Evolutionary conservation across 176 grass and related monocot genomes (phyloP), one percentile per base, ranked within the genome.

Genomic region (Areca catechu): DNA sequence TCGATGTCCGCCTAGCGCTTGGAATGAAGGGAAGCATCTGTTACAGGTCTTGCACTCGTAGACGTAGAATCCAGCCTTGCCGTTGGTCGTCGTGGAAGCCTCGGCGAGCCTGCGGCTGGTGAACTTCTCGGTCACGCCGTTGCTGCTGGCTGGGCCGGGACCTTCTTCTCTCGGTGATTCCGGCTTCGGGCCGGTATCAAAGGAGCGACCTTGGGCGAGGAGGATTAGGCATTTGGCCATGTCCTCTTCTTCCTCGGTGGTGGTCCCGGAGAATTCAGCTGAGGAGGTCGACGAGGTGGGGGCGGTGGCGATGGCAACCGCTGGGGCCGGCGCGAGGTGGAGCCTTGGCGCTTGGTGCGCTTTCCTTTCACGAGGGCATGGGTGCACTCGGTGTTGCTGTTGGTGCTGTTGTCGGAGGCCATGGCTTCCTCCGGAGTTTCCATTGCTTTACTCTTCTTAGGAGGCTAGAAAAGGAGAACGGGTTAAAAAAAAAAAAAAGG

Each of bases 151-250:
- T 2, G 20, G 48, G 43, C 2, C 37, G 47, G 14, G 49, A 3
- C 12, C 22, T 15, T n/a, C 62, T 14, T 48, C 60, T 9, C 2
- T 15, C 12, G 10, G 3, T 1, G 7, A 43, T 43, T 43, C 3
- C 19, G 34, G 15, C 43, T 34, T 16, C 16, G 15, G 27, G 7
- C 6, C 0, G 18, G 2, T 5, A 9, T 20, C 9, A 1, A 28
- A 9, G 24, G 66, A 15, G 30, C 66, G 53, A 20, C 68, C 68
- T 19, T 51, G 56, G 24, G 68, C 68, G 3, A 71, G 68, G 24
- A 71, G 68, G 23, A 71, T 71, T 48, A 71, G 68, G 24, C 68
- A 71, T 14, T 71, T 71, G 56, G 68, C 68, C 57, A 71, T 61
- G 48, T 71, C 68, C 56, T 71, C 68, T 0, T 71, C 68, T 17